A percentile compares a stretch with the other conserved stretches of the same genome.
These are phyloP conservation scores for Fusarium tricinctum DNA, from an alignment of 2,329 filamentous ascomycete species.

Conservation along the genomic window DNA sequence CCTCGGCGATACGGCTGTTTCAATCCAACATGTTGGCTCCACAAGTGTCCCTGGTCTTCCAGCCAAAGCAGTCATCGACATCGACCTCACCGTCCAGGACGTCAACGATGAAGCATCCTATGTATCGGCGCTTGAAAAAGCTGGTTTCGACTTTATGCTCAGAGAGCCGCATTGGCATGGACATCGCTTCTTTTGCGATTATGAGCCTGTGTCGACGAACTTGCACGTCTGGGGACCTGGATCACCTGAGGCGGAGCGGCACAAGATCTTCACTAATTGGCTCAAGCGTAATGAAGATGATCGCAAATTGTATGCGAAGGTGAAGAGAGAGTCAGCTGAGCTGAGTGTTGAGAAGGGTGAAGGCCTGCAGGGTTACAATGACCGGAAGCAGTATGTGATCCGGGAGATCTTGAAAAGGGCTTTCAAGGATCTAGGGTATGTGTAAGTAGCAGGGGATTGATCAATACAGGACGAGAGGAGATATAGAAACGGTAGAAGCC, in stretches of 20 bases:
- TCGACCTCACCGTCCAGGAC: slow-evolving; percentile 63
- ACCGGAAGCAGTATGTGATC: slow-evolving; percentile 58
- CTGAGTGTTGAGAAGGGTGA: slow-evolving; percentile 43
- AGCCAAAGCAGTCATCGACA: slow-evolving; percentile 67
- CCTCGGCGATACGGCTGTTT: slow-evolving; percentile 54
- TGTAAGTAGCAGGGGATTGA: background rate
- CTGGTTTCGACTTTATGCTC: slow-evolving; percentile 61
- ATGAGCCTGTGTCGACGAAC: slow-evolving; percentile 57
- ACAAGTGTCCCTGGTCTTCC: slow-evolving; percentile 64
- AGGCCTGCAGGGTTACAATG: slow-evolving; percentile 57
- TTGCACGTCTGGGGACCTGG: slow-evolving; percentile 64
- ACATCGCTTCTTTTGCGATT: slow-evolving; percentile 61
- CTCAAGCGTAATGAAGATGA: slow-evolving; percentile 57
- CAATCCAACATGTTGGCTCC: slow-evolving; percentile 63
- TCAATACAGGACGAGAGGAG: too few relatives aligned
- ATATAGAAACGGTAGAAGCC: too few relatives aligned
- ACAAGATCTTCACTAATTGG: slow-evolving; percentile 62
- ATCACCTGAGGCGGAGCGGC: slow-evolving; percentile 58
- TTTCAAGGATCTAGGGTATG: slow-evolving; percentile 45
- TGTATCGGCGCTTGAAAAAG: slow-evolving; percentile 58
- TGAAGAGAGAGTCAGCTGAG: slow-evolving; percentile 7
- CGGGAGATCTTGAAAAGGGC: slow-evolving; percentile 55
- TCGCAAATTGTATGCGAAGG: slow-evolving; percentile 53
- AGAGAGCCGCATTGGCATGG: slow-evolving; percentile 63
- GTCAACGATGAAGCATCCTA: slow-evolving; percentile 59